phyloP scores from a whole-genome alignment of 345 rosid species.

The Raphanus sativus region DNA sequence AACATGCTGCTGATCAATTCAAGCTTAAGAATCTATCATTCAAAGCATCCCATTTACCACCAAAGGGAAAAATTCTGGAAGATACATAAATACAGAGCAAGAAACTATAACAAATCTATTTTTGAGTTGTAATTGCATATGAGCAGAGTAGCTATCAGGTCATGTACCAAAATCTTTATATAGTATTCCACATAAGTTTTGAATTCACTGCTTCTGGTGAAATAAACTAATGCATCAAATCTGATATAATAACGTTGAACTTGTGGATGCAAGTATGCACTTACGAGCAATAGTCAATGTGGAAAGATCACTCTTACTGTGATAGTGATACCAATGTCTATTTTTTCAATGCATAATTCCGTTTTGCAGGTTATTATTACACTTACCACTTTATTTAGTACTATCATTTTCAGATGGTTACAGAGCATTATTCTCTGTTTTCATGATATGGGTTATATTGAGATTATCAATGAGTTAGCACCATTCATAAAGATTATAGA shows the following conservation, averaged over 20 bases:
- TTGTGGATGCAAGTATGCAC: not conserved
- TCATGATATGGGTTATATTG: not conserved
- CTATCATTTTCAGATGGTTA: too few species aligned
- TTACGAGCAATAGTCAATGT: not conserved
- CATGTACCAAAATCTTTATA: not conserved
- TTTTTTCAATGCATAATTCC: not conserved
- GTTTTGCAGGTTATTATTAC: not conserved
- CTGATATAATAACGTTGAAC: not conserved
- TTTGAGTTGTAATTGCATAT: not conserved
- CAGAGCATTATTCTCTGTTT: not conserved
- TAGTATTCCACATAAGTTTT: not conserved
- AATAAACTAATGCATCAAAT: not conserved
- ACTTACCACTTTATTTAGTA: too few species aligned
- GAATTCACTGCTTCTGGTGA: not conserved
- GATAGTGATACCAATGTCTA: not conserved
- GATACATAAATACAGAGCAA: too few species aligned
- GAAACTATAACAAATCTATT: too few species aligned
- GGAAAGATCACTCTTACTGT: not conserved
- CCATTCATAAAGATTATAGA: slow-evolving; percentile 6
- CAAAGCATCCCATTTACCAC: not conserved
- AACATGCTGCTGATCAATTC: not conserved
- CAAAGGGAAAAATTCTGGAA: too few species aligned
- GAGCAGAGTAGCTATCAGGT: not conserved
- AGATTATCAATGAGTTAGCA: not conserved
- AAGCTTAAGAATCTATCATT: not conserved